Evolutionary conservation across 768 basidiomycete species (phyloP).

Genomic region (Mycena alexandri): DNA sequence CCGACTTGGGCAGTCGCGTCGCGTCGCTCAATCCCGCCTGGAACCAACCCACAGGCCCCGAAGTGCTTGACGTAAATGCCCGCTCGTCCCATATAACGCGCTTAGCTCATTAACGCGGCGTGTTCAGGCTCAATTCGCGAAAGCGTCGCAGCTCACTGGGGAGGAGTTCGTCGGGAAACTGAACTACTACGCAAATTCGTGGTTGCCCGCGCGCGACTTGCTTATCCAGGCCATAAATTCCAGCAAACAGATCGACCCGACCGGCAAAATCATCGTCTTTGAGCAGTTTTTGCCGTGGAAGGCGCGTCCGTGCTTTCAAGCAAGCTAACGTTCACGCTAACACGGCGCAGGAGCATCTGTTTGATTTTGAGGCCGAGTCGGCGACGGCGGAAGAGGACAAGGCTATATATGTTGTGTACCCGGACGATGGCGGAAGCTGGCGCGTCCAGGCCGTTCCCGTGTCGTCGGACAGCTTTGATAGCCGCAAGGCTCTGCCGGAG

Average conservation of each 20-base stretch:
- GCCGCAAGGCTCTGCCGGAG: constrained; percentile 93
- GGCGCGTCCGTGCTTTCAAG: constrained; percentile 54
- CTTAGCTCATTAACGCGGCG: constrained; percentile 8
- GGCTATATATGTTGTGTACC: constrained; percentile 90
- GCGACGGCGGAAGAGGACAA: constrained; percentile 58
- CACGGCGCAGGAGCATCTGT: constrained; percentile 80
- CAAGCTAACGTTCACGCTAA: not conserved
- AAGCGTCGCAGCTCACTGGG: constrained; percentile 87
- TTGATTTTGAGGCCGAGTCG: constrained; percentile 81
- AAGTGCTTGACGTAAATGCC: constrained; percentile 75
- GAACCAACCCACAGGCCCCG: constrained; percentile 84
- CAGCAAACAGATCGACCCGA: constrained; percentile 73
- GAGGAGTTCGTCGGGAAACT: constrained; percentile 85
- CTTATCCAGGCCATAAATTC: constrained; percentile 70
- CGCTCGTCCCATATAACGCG: constrained; percentile 26
- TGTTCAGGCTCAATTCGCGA: constrained; percentile 74
- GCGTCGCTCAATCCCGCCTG: constrained; percentile 89
- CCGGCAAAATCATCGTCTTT: constrained; percentile 84
- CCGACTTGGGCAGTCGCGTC: constrained; percentile 89
- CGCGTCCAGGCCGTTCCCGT: constrained; percentile 93
- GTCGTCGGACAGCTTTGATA: constrained; percentile 86
- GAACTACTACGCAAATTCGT: constrained; percentile 87
- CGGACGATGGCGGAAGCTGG: constrained; percentile 87
- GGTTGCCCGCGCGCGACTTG: constrained; percentile 92
- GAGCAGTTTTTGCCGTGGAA: constrained; percentile 91